These are phyloP conservation scores for Medicago ruthenica DNA, from an alignment of 306 rosid genomes.

Conservation along the genomic window DNA sequence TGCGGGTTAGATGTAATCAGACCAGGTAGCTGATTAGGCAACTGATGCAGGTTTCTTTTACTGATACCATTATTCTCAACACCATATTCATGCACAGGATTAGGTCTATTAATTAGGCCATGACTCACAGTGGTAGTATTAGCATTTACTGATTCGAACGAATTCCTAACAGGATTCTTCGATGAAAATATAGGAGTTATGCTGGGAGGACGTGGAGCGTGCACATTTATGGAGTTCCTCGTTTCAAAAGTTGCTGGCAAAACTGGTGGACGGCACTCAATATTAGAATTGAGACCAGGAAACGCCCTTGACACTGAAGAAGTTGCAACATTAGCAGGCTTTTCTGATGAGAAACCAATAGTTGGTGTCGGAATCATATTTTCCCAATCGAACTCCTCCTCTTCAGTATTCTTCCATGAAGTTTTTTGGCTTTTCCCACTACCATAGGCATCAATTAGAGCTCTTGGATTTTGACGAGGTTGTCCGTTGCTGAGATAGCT, in stretches of 20 bases:
- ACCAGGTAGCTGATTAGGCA: slow-evolving; percentile 61
- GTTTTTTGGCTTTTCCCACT: slow-evolving; percentile 71
- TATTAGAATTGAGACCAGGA: slow-evolving; percentile 51
- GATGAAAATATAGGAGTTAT: slow-evolving; percentile 51
- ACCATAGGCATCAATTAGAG: slow-evolving; percentile 95
- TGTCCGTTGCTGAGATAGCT: slow-evolving; percentile 64
- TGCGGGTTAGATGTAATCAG: slow-evolving; percentile 53
- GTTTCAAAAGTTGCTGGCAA: slow-evolving; percentile 57
- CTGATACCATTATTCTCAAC: slow-evolving; percentile 54
- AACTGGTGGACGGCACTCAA: slow-evolving; percentile 53
- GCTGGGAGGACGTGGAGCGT: slow-evolving; percentile 55
- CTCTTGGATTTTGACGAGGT: slow-evolving; percentile 77
- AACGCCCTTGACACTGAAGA: slow-evolving; percentile 55
- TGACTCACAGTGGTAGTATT: slow-evolving; percentile 49
- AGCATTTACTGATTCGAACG: slow-evolving; percentile 53
- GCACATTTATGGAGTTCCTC: slow-evolving; percentile 62
- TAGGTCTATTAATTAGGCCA: slow-evolving; percentile 54
- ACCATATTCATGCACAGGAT: slow-evolving; percentile 56
- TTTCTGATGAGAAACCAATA: slow-evolving; percentile 47
- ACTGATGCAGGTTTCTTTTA: slow-evolving; percentile 52
- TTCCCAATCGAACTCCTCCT: slow-evolving; percentile 98
- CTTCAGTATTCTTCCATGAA: slow-evolving; percentile 93
- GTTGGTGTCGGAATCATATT: slow-evolving; percentile 74
- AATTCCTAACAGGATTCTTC: slow-evolving; percentile 60
- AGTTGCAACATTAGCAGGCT: slow-evolving; percentile 50